Evolutionary conservation across 352 stramenopile species (phyloP), one percentile per base, ranked within the genome.

Genomic region (Phytophthora citrophthora): DNA sequence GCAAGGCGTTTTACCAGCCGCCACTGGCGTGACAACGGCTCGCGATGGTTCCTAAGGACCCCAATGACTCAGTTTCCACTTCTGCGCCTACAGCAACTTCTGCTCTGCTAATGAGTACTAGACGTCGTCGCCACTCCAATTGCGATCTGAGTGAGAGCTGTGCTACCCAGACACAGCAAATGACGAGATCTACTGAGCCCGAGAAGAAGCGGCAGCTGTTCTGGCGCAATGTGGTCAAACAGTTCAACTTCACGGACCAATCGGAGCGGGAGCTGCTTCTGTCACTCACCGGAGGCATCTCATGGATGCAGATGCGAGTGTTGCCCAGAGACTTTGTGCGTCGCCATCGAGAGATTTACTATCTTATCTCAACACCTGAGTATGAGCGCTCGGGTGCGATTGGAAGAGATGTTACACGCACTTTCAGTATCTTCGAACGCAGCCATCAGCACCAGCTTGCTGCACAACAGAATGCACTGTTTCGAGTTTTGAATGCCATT

Each of bases 351-450:
- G 85, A 94, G 58, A 83, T 95, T 51, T 95, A 93, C 54, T 72
- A 91, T 40, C 55, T 94, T 27, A 90, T 92, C 26, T 81, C 77
- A 3, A 76, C 68, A 9, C 70, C 74, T 10, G 74, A 90, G 46
- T 91, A 95, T 57, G 70, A 86, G 57, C 81, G 83, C 27, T 94
- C 87, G 6, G 77, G 75, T 0, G 73, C 74, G 32, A 94, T 95
- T 54, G 72, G 83, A 66, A 86, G 88, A 18, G 88, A 95, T 60
- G 86, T 95, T 13, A 90, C 86, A 20, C 86, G 88, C 36, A 95
- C 88, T 9, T 95, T 94, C 60, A 92, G 86, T 47, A 92, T 95
- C 58, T 95, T 95, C 49, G 86, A 93, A 53, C 74, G 73, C 18
- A 84, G 72, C 16, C 40, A 74, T 3, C 64, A 84, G 2, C 55